Conservation (phyloP, 306 rosid species). For the Datisca glomerata region DNA sequence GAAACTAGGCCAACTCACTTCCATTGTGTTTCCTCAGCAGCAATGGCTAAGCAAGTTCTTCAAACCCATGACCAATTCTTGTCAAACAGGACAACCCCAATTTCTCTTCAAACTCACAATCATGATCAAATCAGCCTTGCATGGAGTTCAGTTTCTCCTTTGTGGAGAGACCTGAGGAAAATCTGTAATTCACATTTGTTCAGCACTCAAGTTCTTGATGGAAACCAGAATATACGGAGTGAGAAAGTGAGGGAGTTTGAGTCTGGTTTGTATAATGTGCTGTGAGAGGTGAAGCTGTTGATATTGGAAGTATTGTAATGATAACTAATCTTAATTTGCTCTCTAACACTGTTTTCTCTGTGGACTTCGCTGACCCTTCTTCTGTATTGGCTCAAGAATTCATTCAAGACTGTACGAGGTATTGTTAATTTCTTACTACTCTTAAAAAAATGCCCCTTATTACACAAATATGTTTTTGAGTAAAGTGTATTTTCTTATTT, state of each 20-base stretch:
- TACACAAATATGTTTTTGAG: too few species aligned
- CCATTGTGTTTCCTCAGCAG: slow-evolving; percentile 22
- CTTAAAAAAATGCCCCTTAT: too few species aligned
- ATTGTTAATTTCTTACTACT: too few species aligned
- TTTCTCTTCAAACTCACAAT: background rate
- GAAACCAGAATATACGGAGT: slow-evolving; percentile 18
- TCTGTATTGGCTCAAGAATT: slow-evolving; percentile 22
- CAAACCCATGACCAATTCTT: slow-evolving; percentile 19
- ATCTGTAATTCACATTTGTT: slow-evolving; percentile 17
- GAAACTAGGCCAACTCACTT: slow-evolving; percentile 21
- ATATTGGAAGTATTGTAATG: slow-evolving; percentile 20
- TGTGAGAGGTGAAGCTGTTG: slow-evolving; percentile 12
- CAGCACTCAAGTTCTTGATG: slow-evolving; percentile 15
- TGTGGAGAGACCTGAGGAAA: slow-evolving; percentile 27
- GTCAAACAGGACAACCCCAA: slow-evolving; percentile 20
- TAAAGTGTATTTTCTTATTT: too few species aligned
- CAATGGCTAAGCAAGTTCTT: slow-evolving; percentile 17
- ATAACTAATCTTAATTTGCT: slow-evolving; percentile 18
- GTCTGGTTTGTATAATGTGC: background rate
- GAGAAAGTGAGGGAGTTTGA: slow-evolving; percentile 12
- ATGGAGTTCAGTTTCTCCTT: slow-evolving; percentile 19
- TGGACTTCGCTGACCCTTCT: slow-evolving; percentile 21
- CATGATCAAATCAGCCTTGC: slow-evolving; percentile 12
- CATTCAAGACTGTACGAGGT: background rate
- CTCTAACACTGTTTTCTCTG: slow-evolving; percentile 28